phyloP scores from a whole-genome alignment of 768 basidiomycete genomes.

The Rhodosporidiobolus sp. region DNA sequence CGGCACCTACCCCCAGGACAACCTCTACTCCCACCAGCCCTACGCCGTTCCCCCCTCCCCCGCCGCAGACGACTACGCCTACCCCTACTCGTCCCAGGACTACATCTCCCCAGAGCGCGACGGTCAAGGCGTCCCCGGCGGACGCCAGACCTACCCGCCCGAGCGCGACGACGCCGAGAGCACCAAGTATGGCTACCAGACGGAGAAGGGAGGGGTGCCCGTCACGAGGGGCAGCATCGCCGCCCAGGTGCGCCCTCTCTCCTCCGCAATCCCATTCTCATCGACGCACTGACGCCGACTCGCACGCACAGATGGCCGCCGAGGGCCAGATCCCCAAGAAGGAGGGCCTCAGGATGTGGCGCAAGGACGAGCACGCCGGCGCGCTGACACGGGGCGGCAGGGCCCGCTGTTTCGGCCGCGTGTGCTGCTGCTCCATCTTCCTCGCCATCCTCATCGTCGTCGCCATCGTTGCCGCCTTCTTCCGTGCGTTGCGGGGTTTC shows the following conservation, averaged over 20 bases:
- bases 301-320: constrained; percentile 37
- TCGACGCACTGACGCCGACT: not conserved
- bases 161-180: constrained; percentile 3
- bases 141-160: constrained; percentile 23
- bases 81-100: constrained; percentile 20
- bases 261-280: not conserved
- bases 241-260: constrained; percentile 26
- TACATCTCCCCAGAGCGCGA: constrained; percentile 13
- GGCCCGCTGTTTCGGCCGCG: constrained; percentile 33
- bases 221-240: constrained; percentile 39
- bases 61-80: constrained; percentile 1
- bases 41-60: constrained; percentile 1
- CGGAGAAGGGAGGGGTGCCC: constrained; percentile 17
- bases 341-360: constrained; percentile 44
- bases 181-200: constrained; percentile 4
- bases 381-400: constrained; percentile 39
- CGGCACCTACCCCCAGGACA: not conserved
- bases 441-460: constrained; percentile 42
- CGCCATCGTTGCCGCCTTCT: constrained; percentile 43
- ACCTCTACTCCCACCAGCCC: constrained; percentile 6
- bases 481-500: constrained; percentile 32
- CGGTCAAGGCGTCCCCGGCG: constrained; percentile 14
- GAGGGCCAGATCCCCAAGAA: constrained; percentile 46
- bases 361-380: constrained; percentile 44
- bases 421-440: constrained; percentile 43